These are phyloP conservation scores for Xylaria sp. DNA, from an alignment of 2,329 filamentous ascomycete species.

Conservation along the genomic window DNA sequence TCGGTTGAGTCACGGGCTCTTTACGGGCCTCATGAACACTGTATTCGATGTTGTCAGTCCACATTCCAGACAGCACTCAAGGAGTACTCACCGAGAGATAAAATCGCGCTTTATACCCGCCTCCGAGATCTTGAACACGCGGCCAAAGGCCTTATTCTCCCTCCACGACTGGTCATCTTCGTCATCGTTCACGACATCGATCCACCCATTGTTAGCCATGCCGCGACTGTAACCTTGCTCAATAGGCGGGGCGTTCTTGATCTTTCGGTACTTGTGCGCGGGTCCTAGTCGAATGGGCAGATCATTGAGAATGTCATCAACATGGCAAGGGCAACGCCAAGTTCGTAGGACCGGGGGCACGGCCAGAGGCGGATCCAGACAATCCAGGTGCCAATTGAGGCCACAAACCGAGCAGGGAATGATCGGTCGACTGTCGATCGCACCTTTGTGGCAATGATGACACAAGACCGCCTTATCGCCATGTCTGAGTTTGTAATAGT, in stretches of 20 bases:
- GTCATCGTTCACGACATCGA: conserved; percentile 61
- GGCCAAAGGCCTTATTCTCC: conserved; percentile 57
- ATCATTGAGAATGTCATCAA: conserved; percentile 65
- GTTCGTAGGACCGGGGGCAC: conserved; percentile 69
- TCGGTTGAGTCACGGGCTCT: neutral
- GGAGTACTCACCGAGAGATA: conserved; percentile 53
- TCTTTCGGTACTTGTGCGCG: conserved; percentile 56
- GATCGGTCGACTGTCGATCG: conserved; percentile 62
- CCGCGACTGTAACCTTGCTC: conserved; percentile 56
- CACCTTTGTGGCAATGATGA: conserved; percentile 64
- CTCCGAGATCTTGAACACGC: conserved; percentile 58
- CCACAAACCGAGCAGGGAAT: conserved; percentile 77
- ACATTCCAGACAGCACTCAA: neutral
- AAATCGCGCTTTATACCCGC: conserved; percentile 67
- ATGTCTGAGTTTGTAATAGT: conserved; percentile 65
- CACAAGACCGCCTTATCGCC: conserved; percentile 72
- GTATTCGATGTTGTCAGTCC: conserved; percentile 16
- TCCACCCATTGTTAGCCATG: conserved; percentile 63
- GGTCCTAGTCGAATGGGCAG: conserved; percentile 53
- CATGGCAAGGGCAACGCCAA: conserved; percentile 87
- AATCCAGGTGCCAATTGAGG: conserved; percentile 87
- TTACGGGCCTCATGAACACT: conserved; percentile 32
- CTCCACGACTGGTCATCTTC: conserved; percentile 54
- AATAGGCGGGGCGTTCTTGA: conserved; percentile 51
- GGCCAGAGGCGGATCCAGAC: conserved; percentile 76